These are phyloP conservation scores for Pilatotrama ljubarskyi DNA, from an alignment of 768 basidiomycete species.

Conservation along the genomic window DNA sequence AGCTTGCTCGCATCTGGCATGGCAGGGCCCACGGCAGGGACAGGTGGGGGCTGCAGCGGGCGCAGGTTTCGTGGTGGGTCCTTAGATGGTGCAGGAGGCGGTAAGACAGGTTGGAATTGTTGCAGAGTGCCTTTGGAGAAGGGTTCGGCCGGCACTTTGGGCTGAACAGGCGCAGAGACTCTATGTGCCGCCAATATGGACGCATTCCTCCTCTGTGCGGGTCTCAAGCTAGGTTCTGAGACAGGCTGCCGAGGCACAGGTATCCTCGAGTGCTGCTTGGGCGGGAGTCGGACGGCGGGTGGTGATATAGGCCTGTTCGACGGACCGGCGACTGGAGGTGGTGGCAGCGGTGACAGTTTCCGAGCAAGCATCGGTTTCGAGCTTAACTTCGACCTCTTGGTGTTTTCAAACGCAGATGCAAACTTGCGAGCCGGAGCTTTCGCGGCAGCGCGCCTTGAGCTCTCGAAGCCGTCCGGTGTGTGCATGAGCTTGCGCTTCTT, in stretches of 20 bases:
- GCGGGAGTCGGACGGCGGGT: too few relatives aligned
- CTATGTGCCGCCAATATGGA: conserved; percentile 4
- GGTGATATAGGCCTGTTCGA: neutral
- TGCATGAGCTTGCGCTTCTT: conserved; percentile 18
- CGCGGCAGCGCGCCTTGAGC: neutral
- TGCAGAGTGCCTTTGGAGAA: neutral
- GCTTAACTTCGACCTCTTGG: conserved; percentile 2
- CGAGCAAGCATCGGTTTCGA: neutral
- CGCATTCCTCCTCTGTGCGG: neutral
- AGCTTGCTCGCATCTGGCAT: conserved; percentile 25
- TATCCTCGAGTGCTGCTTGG: neutral
- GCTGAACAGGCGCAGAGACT: neutral
- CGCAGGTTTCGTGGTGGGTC: conserved; percentile 3
- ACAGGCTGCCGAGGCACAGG: neutral
- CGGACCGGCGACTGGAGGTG: neutral
- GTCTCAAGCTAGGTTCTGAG: neutral
- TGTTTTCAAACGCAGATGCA: conserved; percentile 16
- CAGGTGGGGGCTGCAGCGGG: conserved; percentile 14
- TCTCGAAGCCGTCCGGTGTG: conserved; percentile 14
- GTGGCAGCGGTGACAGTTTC: neutral
- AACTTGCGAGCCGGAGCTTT: conserved; percentile 12
- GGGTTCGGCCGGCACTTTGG: neutral
- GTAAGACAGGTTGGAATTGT: conserved; percentile 6
- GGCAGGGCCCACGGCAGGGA: neutral
- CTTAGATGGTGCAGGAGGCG: neutral